A percentile compares a stretch with the other conserved stretches of the same genome.
phyloP scores from a whole-genome alignment of 352 stramenopile genomes.

The Globisporangium radiosum region DNA sequence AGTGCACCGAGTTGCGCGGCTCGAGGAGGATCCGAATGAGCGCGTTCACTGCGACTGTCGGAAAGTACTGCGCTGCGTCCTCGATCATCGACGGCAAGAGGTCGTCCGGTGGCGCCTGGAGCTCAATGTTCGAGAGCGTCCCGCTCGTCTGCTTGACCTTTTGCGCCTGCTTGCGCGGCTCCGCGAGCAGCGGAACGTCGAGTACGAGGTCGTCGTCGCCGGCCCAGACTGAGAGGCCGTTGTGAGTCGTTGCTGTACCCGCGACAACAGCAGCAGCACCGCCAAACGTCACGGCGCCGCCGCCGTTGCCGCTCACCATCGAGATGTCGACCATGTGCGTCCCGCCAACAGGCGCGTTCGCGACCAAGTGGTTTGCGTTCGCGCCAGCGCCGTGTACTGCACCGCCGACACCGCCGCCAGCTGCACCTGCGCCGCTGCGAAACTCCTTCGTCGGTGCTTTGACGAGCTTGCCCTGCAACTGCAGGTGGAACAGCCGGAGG shows the following conservation, averaged over 20 bases:
- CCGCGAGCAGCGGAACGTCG: conserved; percentile 39
- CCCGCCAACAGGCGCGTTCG: conserved; percentile 9
- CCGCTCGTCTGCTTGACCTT: conserved; percentile 72
- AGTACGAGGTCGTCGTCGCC: conserved; percentile 43
- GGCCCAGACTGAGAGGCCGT: conserved; percentile 1
- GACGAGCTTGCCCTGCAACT: conserved; percentile 71
- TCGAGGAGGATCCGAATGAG: conserved; percentile 98
- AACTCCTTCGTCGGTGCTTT: conserved; percentile 73
- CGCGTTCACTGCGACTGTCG: conserved; percentile 94
- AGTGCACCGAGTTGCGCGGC: conserved; percentile 93
- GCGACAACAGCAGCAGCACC: conserved; percentile 11
- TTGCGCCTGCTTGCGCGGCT: conserved; percentile 47
- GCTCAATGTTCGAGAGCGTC: conserved; percentile 50
- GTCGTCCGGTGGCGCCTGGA: conserved; percentile 66
- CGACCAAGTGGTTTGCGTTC: conserved; percentile 12
- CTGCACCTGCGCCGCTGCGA: conserved; percentile 13
- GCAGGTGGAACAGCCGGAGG: conserved; percentile 72
- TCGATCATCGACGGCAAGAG: conserved; percentile 76
- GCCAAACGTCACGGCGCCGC: conserved; percentile 15
- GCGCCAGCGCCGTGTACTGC: conserved; percentile 19
- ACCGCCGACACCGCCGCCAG: conserved; percentile 27
- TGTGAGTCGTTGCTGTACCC: conserved; percentile 16
- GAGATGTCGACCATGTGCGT: conserved; percentile 15
- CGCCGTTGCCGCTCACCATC: conserved; percentile 17
- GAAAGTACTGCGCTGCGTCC: conserved; percentile 94